Percentiles rank a stretch among this genome's conserved stretches.
These are phyloP conservation scores for Triangularia verruculosa DNA, from an alignment of 2,329 filamentous ascomycete species.

Conservation along the genomic window DNA sequence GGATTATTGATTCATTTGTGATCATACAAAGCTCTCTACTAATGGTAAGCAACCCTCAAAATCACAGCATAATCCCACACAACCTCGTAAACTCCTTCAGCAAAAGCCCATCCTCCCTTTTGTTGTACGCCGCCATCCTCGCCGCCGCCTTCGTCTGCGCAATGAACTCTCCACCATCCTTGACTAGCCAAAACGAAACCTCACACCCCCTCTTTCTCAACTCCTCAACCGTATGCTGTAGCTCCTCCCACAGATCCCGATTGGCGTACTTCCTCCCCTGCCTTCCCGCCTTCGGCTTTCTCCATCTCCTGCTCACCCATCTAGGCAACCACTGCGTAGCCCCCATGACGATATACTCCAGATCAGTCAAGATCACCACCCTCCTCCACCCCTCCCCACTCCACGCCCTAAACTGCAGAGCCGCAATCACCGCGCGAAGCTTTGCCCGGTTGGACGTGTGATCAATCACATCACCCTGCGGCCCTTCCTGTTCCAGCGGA, in stretches of 20 bases:
- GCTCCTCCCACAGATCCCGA: conserved; percentile 42
- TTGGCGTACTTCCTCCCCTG: conserved; percentile 34
- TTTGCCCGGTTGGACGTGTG: conserved; percentile 47
- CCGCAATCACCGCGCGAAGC: conserved; percentile 44
- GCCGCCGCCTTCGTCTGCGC: conserved; percentile 17
- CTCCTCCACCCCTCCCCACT: conserved; percentile 37
- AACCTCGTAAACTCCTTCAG: conserved; percentile 13
- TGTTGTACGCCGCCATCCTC: conserved; percentile 9
- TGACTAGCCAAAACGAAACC: conserved; percentile 21
- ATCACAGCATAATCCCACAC: conserved; percentile 18
- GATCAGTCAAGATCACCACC: conserved; percentile 48
- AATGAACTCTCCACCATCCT: conserved; percentile 7
- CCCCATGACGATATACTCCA: conserved; percentile 44
- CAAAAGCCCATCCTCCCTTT: background rate
- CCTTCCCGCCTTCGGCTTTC: conserved; percentile 25
- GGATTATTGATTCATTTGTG: too few relatives aligned
- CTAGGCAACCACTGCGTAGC: conserved; percentile 38
- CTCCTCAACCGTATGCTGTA: conserved; percentile 28
- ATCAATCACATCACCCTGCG: conserved; percentile 29
- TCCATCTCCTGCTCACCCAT: conserved; percentile 43
- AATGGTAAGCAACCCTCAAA: background rate
- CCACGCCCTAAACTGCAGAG: conserved; percentile 42
- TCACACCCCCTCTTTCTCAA: conserved; percentile 29
- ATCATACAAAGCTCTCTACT: too few relatives aligned
- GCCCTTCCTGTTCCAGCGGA: conserved; percentile 38